These are phyloP conservation scores for Quercus mongolica DNA, from an alignment of 306 rosid genomes.

Conservation along the genomic window DNA sequence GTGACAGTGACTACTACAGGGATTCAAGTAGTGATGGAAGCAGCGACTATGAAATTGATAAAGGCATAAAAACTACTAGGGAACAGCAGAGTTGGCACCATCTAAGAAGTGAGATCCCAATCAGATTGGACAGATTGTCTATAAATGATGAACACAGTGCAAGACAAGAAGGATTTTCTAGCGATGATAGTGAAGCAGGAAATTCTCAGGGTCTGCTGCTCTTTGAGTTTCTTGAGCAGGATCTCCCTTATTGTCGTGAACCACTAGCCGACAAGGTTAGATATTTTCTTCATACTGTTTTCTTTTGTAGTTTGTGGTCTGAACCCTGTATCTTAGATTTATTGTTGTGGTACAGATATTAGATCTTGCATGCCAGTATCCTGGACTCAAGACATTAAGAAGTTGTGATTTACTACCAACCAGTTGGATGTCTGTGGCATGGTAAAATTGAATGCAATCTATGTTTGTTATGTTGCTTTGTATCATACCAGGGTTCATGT, in stretches of 20 bases:
- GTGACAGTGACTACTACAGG: slow-evolving; percentile 52
- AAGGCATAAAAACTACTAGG: slow-evolving; percentile 18
- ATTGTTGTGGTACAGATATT: slow-evolving; percentile 51
- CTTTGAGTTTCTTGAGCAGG: slow-evolving; percentile 74
- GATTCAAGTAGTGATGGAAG: slow-evolving; percentile 89
- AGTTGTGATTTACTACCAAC: slow-evolving; percentile 79
- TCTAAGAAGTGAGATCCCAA: slow-evolving; percentile 24
- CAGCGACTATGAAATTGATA: slow-evolving; percentile 66
- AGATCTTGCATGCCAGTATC: slow-evolving; percentile 63
- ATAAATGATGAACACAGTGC: slow-evolving; percentile 31
- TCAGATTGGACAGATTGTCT: slow-evolving; percentile 42
- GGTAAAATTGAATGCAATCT: slow-evolving; percentile 45
- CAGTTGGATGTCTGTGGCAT: slow-evolving; percentile 95
- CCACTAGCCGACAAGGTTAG: slow-evolving; percentile 84
- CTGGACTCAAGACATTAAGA: slow-evolving; percentile 66
- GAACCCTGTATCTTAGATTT: slow-evolving; percentile 22
- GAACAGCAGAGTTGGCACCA: slow-evolving; percentile 34
- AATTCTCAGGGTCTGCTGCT: slow-evolving; percentile 48
- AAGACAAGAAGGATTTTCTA: slow-evolving; percentile 55
- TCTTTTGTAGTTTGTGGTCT: slow-evolving; percentile 1
- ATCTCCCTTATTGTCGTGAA: slow-evolving; percentile 78
- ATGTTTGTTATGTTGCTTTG: slow-evolving; percentile 6
- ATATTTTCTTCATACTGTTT: slow-evolving; percentile 11
- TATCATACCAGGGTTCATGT: slow-evolving; percentile 17
- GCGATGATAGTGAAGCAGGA: slow-evolving; percentile 67